Base-by-base conservation (phyloP, 768 basidiomycete species). In the Hemileccinum impolitum region DNA sequence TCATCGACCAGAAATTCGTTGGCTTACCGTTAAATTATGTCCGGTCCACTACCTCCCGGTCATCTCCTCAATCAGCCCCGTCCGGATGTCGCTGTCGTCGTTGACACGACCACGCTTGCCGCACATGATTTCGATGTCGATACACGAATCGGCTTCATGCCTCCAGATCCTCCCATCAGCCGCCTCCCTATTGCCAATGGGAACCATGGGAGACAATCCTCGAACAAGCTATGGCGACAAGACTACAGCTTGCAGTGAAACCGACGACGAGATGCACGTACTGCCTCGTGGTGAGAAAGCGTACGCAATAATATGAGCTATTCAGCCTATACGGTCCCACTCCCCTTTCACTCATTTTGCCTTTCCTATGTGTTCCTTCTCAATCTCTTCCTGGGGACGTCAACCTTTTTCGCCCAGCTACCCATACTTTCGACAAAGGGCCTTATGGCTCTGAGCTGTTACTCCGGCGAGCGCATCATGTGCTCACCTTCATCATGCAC, bases 61-160 rank as follows among this genome's bases (percentile, higher is more conserved):
- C 72, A 72, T 47, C 73, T 71, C 19, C 64, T 74, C 25, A 58
- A 56, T 9, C 70, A 67, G 14, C 62, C 68, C 18, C 72, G 69
- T 38, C 68, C 62, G 4, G 69, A 69, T 39, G 26, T 54, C 44
- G 41, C 64, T 14, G 43, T 66, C 4, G 52, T 53, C 17, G 60
- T 72, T 36, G 80, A 82, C 52, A 79, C 77, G 12, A 75, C 79
- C 18, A 85, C 87, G 12, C 79, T 88, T 50, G 85, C 87, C 10
- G 84, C 86, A 3, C 86, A 88, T 56, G 88, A 89, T 73, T 98
- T 92, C 72, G 94, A 97, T 64, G 89, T 98, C 51, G 92, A 94
- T 64, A 84, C 86, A 10, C 75, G 82, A 14, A 91, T 92, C 0
- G 94, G 95, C 0, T 97, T 98, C 67, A 85, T 97, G 81, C 89